These are phyloP conservation scores for Irpex lacteus DNA, from an alignment of 1,284 basidiomycete genomes.

Conservation along the genomic window DNA sequence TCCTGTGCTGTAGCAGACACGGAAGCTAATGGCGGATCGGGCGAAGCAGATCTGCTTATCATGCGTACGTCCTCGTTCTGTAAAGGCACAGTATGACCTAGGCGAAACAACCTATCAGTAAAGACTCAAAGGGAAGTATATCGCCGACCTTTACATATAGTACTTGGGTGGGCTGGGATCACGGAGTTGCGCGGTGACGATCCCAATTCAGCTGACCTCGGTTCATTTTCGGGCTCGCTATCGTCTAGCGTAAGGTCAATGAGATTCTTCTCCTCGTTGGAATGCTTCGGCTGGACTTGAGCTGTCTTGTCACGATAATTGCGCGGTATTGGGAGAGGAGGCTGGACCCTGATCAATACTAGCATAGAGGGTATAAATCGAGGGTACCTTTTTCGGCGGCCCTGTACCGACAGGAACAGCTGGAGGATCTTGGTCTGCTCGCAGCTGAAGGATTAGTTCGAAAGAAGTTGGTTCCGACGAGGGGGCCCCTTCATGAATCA, in stretches of 20 bases:
- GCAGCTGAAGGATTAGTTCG: too few relatives aligned
- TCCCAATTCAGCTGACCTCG: too few relatives aligned
- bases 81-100: too few relatives aligned
- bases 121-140: too few relatives aligned
- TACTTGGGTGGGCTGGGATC: background rate
- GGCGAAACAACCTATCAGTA: too few relatives aligned
- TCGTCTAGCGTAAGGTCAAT: conserved; percentile 10
- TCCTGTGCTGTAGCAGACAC: background rate
- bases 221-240: background rate
- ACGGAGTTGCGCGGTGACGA: background rate
- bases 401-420: background rate
- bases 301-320: background rate
- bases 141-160: too few relatives aligned
- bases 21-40: background rate
- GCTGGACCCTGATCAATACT: background rate
- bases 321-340: background rate
- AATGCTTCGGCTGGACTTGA: background rate
- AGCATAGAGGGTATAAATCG: background rate
- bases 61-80: background rate
- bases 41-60: background rate
- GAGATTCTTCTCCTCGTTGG: background rate
- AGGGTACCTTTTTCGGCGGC: background rate
- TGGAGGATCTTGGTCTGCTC: too few relatives aligned
- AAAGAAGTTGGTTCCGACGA: too few relatives aligned
- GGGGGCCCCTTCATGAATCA: too few relatives aligned